Evolutionary conservation across 2,329 filamentous ascomycete species (phyloP).

Genomic region (Cadophora malorum): DNA sequence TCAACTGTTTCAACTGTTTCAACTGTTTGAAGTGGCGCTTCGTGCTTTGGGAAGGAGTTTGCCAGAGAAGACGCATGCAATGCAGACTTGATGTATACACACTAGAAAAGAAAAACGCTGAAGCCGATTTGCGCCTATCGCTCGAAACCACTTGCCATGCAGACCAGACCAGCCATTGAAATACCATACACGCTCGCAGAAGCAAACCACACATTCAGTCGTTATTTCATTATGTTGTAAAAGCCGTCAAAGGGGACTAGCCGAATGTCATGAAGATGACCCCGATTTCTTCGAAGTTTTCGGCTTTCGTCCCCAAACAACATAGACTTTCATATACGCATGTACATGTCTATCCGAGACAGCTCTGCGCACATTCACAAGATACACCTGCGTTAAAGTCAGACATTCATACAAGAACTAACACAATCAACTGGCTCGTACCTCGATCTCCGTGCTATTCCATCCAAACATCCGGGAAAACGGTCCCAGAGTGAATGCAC

Average conservation of each 20-base stretch:
- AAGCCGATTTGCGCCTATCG: background rate
- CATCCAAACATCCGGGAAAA: constrained; percentile 41
- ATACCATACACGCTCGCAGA: constrained; percentile 8
- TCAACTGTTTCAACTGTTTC: background rate
- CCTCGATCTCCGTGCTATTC: constrained; percentile 44
- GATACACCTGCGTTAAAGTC: constrained; percentile 35
- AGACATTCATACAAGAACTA: background rate
- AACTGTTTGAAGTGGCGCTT: too few species aligned
- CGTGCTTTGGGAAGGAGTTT: too few species aligned
- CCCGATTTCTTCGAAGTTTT: background rate
- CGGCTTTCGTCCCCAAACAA: constrained; percentile 43
- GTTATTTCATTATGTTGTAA: constrained; percentile 8
- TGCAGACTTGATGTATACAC: constrained; percentile 14
- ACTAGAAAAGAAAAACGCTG: background rate
- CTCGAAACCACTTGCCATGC: background rate
- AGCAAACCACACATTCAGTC: background rate
- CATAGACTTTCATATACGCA: constrained; percentile 41
- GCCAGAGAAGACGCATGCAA: background rate
- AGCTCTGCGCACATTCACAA: constrained; percentile 40
- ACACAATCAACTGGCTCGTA: constrained; percentile 11
- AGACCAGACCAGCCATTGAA: background rate
- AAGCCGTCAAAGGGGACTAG: background rate
- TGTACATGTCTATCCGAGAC: constrained; percentile 40
- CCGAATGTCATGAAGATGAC: constrained; percentile 5
- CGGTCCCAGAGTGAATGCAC: constrained; percentile 39